Evolutionary conservation across 768 basidiomycete species (phyloP), one percentile per base, ranked within the genome.

Genomic region (Astraeus odoratus): DNA sequence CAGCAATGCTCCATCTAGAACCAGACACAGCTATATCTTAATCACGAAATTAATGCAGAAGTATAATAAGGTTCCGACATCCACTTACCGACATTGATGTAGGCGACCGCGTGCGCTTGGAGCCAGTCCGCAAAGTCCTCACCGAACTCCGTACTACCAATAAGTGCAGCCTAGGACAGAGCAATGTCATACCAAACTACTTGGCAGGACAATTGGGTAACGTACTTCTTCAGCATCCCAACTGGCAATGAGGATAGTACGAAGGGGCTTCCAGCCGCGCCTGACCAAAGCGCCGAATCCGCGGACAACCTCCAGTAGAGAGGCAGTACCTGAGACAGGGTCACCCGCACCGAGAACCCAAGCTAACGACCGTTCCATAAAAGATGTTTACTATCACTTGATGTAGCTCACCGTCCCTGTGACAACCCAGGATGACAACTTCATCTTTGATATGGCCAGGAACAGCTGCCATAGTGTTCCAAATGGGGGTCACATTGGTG

Each of bases 121-220:
- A 97, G 78, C 80, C 86, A 95, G 13, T 77, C 72, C 0, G 80
- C 58, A 57, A 95, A 97, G 58, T 97, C 95, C 61, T 97, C 95
- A 3, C 82, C 91, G 77, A 85, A 95, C 64, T 97, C 95, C 3
- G 89, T 94, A 56, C 83, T 86, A 22, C 94, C 94, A 29, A 89
- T 60, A 33, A 91, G 72, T 20, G 86, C 87, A 43, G 77, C 75
- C 73, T 75, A 43, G 4, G n/a, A 7, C 15, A 44, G 40, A 15
- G 30, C 48, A 31, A 49, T 39, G 20, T 19, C n/a, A 42, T 25
- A 43, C 48, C 29, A 26, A 13, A 22, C 15, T 40, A 4, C 37
- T 18, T 13, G 27, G 15, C 18, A 33, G 13, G 1, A 47, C 5
- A 12, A 24, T 5, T 35, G n/a, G 30, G 36, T 9, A 20, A 50